These are phyloP conservation scores for Sugiyamaella xylanicola DNA, from an alignment of 1,139 yeast genomes.

Conservation along the genomic window DNA sequence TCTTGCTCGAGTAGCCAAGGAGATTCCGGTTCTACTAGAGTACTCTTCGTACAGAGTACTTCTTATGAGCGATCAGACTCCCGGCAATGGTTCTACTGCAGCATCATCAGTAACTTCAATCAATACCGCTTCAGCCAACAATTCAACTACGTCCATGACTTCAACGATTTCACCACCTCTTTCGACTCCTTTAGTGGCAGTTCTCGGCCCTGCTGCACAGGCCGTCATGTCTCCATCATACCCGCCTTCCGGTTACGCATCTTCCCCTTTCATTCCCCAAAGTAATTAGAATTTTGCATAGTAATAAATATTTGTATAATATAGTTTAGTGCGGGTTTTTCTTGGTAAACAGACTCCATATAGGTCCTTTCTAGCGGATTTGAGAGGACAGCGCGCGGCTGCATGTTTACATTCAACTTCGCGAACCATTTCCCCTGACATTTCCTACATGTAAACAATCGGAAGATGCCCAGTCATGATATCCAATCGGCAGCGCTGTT, in stretches of 20 bases:
- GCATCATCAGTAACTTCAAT: conserved; percentile 16
- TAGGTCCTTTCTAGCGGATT: neutral
- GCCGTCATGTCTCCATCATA: conserved; percentile 38
- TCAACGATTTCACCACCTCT: conserved; percentile 24
- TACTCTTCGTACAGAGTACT: conserved; percentile 52
- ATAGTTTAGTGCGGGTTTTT: no score
- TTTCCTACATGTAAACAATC: neutral
- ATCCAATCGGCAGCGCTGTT: conserved; percentile 35
- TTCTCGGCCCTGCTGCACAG: conserved; percentile 45
- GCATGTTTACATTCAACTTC: neutral
- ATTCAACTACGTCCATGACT: conserved; percentile 4
- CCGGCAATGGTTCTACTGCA: conserved; percentile 16
- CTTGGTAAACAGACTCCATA: no score
- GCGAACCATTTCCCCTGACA: neutral
- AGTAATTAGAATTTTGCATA: conserved; percentile 5
- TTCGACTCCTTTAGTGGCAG: conserved; percentile 45
- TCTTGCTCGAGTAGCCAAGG: conserved; percentile 85
- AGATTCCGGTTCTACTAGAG: conserved; percentile 80
- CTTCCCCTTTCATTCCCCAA: conserved; percentile 11
- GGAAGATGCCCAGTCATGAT: conserved; percentile 23
- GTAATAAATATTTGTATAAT: neutral
- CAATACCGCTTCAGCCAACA: neutral
- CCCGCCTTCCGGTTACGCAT: conserved; percentile 20
- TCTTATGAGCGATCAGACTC: conserved; percentile 16
- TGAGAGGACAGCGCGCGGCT: neutral